Base-by-base conservation (phyloP, 352 stramenopile species). In the Globisporangium irregulare region DNA sequence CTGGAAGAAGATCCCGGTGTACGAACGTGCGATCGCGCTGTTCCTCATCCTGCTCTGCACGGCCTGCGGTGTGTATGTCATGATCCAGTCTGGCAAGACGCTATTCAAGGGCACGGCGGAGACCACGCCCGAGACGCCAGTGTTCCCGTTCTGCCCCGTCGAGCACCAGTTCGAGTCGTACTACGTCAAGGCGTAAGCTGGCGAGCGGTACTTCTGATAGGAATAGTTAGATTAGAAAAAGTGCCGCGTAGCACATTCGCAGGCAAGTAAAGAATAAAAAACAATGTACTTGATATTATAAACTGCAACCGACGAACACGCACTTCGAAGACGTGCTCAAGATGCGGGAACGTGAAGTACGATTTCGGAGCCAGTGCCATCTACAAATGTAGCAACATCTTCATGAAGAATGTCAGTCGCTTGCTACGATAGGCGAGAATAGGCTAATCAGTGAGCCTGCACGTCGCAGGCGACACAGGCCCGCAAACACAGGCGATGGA, bases 1-100 rank as follows among this genome's bases (percentile, higher is more conserved):
- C 54, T 77, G 71, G 69, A 59, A 50, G 20, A 71, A 62, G 51
- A 70, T 77, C 34, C 70, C 70, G 24, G 3, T 77, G 8, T 77
- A 66, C 32, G 70, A 77, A 27, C 70, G 68, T 15, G 65, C 50
- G 1, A 27, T 41, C 29, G 72, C 65, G 34, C 15, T 78, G 18
- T 18, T 77, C n/a, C 48, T 75, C 54, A 59, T 77, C 46, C 34
- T 70, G 14, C 58, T 78, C 7, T 78, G 70, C 63, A 55, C 62
- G 4, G 53, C n/a, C 14, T 65, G 73, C 29, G 72, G 70, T 29
- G 32, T 71, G 20, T 78, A 78, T 25, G 70, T 78, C 25, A 59
- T 62, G 55, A 53, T 64, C 59, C 25, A 67, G 51, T 27, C 66
- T 7, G 66, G 66, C 51, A 71, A 71, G 22, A 46, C 38, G 59